Conservation (phyloP, 306 rosid genomes). For the Gillenia trifoliata region DNA sequence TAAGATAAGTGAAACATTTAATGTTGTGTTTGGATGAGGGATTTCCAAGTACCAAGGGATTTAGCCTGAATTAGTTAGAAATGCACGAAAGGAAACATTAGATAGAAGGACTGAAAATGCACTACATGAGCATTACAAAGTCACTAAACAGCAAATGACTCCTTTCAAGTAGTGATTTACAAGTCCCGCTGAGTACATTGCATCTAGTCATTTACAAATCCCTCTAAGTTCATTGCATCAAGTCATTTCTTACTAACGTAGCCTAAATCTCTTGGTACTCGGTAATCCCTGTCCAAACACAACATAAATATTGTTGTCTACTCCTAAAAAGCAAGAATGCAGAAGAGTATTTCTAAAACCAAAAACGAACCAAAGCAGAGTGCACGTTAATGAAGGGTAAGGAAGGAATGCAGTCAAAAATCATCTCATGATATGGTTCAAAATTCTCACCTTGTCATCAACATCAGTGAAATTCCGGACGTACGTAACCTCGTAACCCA, state of each 20-base stretch:
- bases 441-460: constrained; percentile 82
- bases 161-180: no score
- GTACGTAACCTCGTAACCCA: constrained; percentile 86
- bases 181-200: no score
- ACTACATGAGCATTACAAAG: not conserved
- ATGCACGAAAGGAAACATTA: not conserved
- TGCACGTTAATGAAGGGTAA: not conserved
- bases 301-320: not conserved
- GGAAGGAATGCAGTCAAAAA: not conserved
- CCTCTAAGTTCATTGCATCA: no score
- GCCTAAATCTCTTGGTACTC: no score
- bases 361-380: not conserved
- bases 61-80: not conserved
- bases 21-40: not conserved
- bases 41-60: not conserved
- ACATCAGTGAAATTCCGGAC: constrained; percentile 97
- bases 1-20: not conserved
- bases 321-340: not conserved
- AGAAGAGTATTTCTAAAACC: not conserved
- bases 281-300: no score
- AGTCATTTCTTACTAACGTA: no score
- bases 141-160: no score
- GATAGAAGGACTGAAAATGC: not conserved
- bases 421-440: not conserved
- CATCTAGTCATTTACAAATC: no score